Conservation (phyloP, 2,329 filamentous ascomycete genomes). For the Exophiala spinifera region DNA sequence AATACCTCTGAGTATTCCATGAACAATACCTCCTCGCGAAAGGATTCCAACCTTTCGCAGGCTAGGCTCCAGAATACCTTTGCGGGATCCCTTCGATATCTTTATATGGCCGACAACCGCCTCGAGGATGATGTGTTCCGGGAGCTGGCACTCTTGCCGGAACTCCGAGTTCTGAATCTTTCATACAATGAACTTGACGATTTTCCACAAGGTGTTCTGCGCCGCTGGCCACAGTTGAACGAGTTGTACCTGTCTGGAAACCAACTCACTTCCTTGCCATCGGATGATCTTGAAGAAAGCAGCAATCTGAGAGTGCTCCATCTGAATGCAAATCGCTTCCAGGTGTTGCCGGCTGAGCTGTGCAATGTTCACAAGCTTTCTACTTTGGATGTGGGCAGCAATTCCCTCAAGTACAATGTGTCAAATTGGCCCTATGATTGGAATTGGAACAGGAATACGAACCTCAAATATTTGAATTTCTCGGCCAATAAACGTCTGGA, state of each 20-base stretch:
- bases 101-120: conserved; percentile 90
- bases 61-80: conserved; percentile 76
- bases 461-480: conserved; percentile 89
- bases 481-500: conserved; percentile 96
- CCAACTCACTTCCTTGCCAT: conserved; percentile 83
- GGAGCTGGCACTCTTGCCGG: conserved; percentile 75
- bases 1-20: conserved; percentile 54
- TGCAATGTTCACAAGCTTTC: conserved; percentile 90
- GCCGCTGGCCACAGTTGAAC: conserved; percentile 82
- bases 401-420: conserved; percentile 95
- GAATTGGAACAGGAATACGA: conserved; percentile 99
- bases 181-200: conserved; percentile 95
- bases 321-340: conserved; percentile 97
- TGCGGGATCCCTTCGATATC: conserved; percentile 74
- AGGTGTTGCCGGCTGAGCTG: conserved; percentile 90
- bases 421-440: conserved; percentile 99
- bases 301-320: conserved; percentile 84
- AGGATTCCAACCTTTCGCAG: conserved; percentile 84
- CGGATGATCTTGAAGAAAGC: conserved; percentile 89
- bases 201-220: conserved; percentile 82
- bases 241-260: conserved; percentile 96
- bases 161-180: conserved; percentile 83
- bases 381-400: conserved; percentile 91
- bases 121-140: conserved; percentile 95
- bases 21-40: conserved; percentile 58